Percentiles rank a stretch among this genome's conserved stretches.
Conservation (phyloP, 2,329 filamentous ascomycete species). For the Cryphonectria radicalis region DNA sequence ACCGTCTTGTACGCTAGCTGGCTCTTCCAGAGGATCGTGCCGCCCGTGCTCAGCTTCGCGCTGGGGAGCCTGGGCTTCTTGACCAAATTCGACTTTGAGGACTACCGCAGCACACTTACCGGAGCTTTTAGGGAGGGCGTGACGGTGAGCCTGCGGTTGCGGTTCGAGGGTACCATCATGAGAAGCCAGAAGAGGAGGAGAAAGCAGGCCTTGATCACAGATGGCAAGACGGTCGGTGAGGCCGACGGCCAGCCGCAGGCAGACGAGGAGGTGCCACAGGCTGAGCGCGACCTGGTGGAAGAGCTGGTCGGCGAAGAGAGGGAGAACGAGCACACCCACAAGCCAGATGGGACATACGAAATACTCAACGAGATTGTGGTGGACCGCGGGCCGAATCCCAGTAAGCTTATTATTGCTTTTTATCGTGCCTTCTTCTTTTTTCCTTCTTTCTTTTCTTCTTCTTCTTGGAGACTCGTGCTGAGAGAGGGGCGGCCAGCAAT, state of each 20-base stretch:
- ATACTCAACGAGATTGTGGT: conserved; percentile 98
- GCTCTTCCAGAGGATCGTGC: conserved; percentile 94
- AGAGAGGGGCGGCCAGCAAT: conserved; percentile 64
- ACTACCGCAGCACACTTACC: conserved; percentile 70
- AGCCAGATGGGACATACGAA: conserved; percentile 81
- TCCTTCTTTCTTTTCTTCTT: no score
- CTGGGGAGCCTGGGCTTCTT: conserved; percentile 92
- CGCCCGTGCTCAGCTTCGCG: conserved; percentile 89
- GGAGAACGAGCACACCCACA: conserved; percentile 83
- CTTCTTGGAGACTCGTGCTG: background rate
- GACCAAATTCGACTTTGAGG: conserved; percentile 91
- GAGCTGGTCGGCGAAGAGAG: conserved; percentile 86
- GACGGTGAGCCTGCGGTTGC: conserved; percentile 81
- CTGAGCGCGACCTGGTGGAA: conserved; percentile 75
- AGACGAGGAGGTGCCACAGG: conserved; percentile 44
- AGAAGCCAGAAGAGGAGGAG: conserved; percentile 61
- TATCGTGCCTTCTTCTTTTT: no score
- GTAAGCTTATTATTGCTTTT: conserved; percentile 52
- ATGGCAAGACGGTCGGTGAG: conserved; percentile 21
- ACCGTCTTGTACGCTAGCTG: conserved; percentile 95
- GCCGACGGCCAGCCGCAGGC: conserved; percentile 35
- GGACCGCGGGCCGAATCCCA: conserved; percentile 90
- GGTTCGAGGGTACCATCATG: conserved; percentile 96
- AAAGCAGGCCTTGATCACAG: conserved; percentile 20
- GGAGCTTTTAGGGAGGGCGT: conserved; percentile 81